Base-by-base conservation (phyloP, 768 basidiomycete species). In the Fomitopsis pulvina region DNA sequence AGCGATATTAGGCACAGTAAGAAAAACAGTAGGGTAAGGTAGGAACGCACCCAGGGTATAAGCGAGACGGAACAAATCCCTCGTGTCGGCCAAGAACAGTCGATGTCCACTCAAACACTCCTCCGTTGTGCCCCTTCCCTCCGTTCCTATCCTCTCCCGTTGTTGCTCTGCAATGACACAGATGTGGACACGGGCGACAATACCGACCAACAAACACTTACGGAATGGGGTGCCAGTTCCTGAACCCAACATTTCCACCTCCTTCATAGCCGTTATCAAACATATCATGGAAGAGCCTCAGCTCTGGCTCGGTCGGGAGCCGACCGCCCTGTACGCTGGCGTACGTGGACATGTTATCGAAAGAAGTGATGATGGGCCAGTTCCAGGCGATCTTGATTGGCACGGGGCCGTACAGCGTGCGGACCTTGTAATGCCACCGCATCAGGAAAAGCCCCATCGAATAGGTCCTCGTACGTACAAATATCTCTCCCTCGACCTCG, bases 91-190 rank as follows among this genome's bases (percentile, higher is more conserved):
- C 83, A 40, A 94, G 77, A 25, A 75, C 57, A 14, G 92, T 93
- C 18, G 85, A 86, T 0, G 95, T 96, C 94, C 94, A 98, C 71
- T 97, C 93, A 93, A 95, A 99, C 14, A 96, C 86, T 4, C 96
- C 96, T 6, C 96, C 96, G 57, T 99, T 97, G 54, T 82, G 80
- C 10, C 89, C 87, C 63, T 71, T 78, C 2, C 81, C 79, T 20
- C 66, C 73, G 50, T 62, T 59, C 45, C 64, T 70, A 52, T 70
- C 69, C 52, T 72, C 66, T 29, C 86, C 88, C 2, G 80, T 79
- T 38, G 88, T 90, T 20, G 87, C 80, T 26, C 87, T 88, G 43
- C 9, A 41, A 44, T 41, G 45, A 22, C 52, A 45, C 51, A 53
- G 14, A 30, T 32, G 16, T 25, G n/a, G 32, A 47, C 21, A 27